These are phyloP conservation scores for Rhododendron ferrugineum DNA, from an alignment of 148 eudicot species.

Conservation along the genomic window DNA sequence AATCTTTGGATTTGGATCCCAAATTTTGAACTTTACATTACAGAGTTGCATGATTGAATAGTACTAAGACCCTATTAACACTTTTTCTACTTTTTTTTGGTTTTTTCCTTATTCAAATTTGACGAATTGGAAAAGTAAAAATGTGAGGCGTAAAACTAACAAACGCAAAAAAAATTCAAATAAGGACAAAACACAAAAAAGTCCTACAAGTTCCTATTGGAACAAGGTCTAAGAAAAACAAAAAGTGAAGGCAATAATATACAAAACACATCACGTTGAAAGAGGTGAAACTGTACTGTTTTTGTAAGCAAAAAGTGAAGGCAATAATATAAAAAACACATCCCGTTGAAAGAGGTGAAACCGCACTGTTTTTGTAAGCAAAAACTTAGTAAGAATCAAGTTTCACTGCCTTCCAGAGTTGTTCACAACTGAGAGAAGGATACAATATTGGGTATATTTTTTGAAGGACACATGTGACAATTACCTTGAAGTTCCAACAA, in stretches of 20 bases:
- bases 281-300: not conserved
- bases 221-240: not conserved
- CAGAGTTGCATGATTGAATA: not conserved
- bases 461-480: not conserved
- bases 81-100: too few species aligned
- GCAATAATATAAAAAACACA: not conserved
- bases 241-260: not conserved
- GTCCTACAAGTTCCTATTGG: too few species aligned
- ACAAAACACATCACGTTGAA: not conserved
- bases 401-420: not conserved
- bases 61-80: not conserved
- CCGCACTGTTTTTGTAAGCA: not conserved
- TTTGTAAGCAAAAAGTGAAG: not conserved
- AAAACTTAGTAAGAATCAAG: not conserved
- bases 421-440: not conserved
- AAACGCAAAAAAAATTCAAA: too few species aligned
- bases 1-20: not conserved
- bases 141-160: too few species aligned
- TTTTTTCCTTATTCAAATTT: too few species aligned
- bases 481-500: conserved; percentile 74
- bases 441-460: not conserved
- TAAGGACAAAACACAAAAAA: too few species aligned
- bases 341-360: not conserved
- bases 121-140: too few species aligned
- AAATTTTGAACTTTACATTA: not conserved